Conservation (phyloP, 2,329 filamentous ascomycete genomes). For the Aspergillus tubingensis region DNA sequence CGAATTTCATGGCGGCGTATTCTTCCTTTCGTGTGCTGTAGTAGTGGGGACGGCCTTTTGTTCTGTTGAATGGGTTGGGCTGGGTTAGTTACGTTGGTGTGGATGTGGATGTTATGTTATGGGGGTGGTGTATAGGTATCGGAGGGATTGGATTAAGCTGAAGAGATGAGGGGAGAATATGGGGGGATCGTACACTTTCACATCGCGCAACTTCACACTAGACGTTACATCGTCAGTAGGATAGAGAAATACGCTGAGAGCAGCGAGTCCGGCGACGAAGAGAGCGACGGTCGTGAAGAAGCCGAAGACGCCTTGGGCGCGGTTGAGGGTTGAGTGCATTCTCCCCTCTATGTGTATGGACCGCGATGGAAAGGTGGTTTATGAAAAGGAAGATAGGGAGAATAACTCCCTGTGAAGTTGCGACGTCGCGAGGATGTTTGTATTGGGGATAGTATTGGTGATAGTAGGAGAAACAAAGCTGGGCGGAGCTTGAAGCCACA, state of each 20-base stretch:
- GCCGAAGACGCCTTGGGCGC: slow-evolving; percentile 89
- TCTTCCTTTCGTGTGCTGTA: slow-evolving; percentile 91
- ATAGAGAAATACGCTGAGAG: slow-evolving; percentile 71
- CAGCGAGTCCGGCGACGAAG: slow-evolving; percentile 75
- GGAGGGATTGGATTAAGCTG: background rate
- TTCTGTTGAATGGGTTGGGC: slow-evolving; percentile 50
- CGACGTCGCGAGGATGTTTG: background rate
- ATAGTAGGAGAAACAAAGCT: background rate
- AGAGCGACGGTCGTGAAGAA: slow-evolving; percentile 97
- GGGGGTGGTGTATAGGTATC: background rate
- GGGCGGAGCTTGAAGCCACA: slow-evolving; percentile 18
- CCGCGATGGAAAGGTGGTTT: too few relatives aligned
- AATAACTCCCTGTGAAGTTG: background rate
- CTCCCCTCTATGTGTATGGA: slow-evolving; percentile 26
- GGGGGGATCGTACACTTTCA: slow-evolving; percentile 71
- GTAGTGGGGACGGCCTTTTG: slow-evolving; percentile 92
- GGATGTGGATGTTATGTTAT: too few relatives aligned
- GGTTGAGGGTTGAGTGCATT: slow-evolving; percentile 87
- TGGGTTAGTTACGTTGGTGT: too few relatives aligned
- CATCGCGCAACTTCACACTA: slow-evolving; percentile 54
- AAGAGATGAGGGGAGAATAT: too few relatives aligned
- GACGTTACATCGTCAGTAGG: slow-evolving; percentile 59
- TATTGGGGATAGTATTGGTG: background rate
- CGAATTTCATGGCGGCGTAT: slow-evolving; percentile 92
- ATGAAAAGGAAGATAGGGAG: background rate